Conservation (phyloP, 306 rosid genomes). For the Gleditsia sinensis region DNA sequence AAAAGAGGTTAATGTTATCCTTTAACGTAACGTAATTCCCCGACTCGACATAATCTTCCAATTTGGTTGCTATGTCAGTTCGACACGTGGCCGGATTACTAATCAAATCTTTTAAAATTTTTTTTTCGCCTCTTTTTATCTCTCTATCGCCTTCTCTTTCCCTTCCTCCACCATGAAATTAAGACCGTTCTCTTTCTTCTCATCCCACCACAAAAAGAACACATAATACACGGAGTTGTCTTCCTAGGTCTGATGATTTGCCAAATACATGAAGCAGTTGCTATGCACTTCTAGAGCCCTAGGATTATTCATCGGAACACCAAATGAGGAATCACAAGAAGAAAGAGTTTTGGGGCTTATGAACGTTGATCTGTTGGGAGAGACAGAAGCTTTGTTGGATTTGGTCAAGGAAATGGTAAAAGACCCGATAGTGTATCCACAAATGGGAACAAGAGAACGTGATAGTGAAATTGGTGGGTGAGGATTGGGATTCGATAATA, state of each 20-base stretch:
- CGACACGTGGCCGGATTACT: too few relatives aligned
- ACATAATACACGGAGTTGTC: too few relatives aligned
- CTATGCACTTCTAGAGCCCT: slow-evolving; percentile 44
- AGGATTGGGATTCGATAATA: slow-evolving; percentile 44
- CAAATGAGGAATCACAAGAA: slow-evolving; percentile 19
- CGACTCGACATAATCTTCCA: too few relatives aligned
- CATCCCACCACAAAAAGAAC: too few relatives aligned
- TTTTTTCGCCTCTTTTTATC: too few relatives aligned
- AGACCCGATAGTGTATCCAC: slow-evolving; percentile 39
- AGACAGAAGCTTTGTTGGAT: slow-evolving; percentile 54
- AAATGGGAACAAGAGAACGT: slow-evolving; percentile 39
- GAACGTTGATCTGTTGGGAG: slow-evolving; percentile 46
- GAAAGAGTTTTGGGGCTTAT: slow-evolving; percentile 47
- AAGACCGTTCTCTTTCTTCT: too few relatives aligned
- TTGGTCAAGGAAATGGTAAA: slow-evolving; percentile 46
- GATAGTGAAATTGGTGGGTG: slow-evolving; percentile 46
- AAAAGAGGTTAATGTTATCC: too few relatives aligned
- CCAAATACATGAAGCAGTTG: slow-evolving; percentile 53
- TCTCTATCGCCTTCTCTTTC: too few relatives aligned
- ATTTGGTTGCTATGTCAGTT: too few relatives aligned
- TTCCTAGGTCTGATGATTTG: slow-evolving; percentile 77
- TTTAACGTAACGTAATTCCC: too few relatives aligned
- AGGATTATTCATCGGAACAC: slow-evolving; percentile 51
- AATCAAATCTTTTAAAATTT: too few relatives aligned
- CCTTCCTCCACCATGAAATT: too few relatives aligned